These are phyloP conservation scores for Croton laevigatus DNA, from an alignment of 441 rosid species.

Conservation along the genomic window DNA sequence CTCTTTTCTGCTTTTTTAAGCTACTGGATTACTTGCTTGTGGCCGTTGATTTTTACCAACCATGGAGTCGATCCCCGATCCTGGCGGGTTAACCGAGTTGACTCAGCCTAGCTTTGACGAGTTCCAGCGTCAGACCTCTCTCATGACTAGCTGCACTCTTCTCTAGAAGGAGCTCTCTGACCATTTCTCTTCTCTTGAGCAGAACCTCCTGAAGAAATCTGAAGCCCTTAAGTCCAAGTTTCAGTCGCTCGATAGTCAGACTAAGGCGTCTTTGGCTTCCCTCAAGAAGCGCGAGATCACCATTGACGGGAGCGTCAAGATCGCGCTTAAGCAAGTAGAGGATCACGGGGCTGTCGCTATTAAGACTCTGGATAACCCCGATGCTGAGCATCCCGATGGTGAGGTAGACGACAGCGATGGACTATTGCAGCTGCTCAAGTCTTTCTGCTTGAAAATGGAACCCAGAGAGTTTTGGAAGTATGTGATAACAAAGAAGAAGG, in stretches of 20 bases:
- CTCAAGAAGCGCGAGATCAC: conserved; percentile 83
- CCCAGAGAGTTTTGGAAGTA: conserved; percentile 76
- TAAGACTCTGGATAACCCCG: conserved; percentile 33
- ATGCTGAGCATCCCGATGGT: conserved; percentile 48
- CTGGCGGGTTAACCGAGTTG: conserved; percentile 75
- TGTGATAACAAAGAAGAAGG: conserved; percentile 77
- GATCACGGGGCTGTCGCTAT: conserved; percentile 50
- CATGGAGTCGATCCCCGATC: conserved; percentile 99
- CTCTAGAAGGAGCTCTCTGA: conserved; percentile 98
- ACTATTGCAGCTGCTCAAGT: conserved; percentile 41
- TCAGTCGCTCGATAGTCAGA: conserved; percentile 59
- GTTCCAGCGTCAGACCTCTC: conserved; percentile 88
- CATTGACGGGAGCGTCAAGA: conserved; percentile 80
- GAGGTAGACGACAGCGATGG: conserved; percentile 86
- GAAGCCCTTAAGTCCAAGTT: conserved; percentile 73
- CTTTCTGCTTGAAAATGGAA: conserved; percentile 66
- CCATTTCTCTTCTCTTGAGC: conserved; percentile 84
- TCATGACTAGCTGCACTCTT: conserved; percentile 96
- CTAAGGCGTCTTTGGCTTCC: conserved; percentile 67
- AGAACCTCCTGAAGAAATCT: conserved; percentile 67
- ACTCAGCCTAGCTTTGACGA: conserved; percentile 88
- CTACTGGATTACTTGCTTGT: conserved; percentile 22
- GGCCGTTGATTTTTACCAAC: conserved; percentile 11
- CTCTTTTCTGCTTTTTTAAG: conserved; percentile 9
- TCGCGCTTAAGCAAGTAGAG: conserved; percentile 61